Evolutionary conservation across 2,329 filamentous ascomycete species (phyloP).

Genomic region (Epichloe uncinata): DNA sequence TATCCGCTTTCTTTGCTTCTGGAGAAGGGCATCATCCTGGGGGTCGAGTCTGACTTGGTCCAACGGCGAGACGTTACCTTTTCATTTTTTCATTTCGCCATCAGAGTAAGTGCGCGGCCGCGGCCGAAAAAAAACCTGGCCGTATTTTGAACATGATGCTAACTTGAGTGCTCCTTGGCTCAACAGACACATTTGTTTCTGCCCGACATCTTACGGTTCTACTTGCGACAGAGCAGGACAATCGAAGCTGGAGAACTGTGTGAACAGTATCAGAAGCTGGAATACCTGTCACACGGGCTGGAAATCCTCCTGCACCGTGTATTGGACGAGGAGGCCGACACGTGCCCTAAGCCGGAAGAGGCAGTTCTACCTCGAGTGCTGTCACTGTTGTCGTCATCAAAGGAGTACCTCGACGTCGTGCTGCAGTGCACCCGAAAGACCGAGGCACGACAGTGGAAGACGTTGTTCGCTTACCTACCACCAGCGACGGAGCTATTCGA

Average conservation of each 20-base stretch:
- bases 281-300: constrained; percentile 86
- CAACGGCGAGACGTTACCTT: constrained; percentile 86
- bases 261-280: constrained; percentile 71
- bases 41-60: constrained; percentile 85
- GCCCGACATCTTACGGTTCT: constrained; percentile 70
- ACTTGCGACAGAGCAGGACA: constrained; percentile 64
- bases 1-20: constrained; percentile 81
- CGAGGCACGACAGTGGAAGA: constrained; percentile 87
- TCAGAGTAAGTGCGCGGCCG: constrained; percentile 49
- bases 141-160: neutral
- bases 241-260: constrained; percentile 69
- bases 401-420: constrained; percentile 84
- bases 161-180: neutral
- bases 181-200: constrained; percentile 79
- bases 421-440: constrained; percentile 97
- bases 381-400: constrained; percentile 56
- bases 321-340: constrained; percentile 85
- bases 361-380: constrained; percentile 51
- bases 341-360: constrained; percentile 46
- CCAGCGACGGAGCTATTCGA: constrained; percentile 88
- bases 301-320: constrained; percentile 89
- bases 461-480: constrained; percentile 81
- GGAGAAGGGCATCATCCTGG: constrained; percentile 81
- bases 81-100: constrained; percentile 76
- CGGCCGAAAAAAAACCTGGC: neutral